Evolutionary conservation across 331 rosid genomes (phyloP).

Genomic region (Telfairia occidentalis): DNA sequence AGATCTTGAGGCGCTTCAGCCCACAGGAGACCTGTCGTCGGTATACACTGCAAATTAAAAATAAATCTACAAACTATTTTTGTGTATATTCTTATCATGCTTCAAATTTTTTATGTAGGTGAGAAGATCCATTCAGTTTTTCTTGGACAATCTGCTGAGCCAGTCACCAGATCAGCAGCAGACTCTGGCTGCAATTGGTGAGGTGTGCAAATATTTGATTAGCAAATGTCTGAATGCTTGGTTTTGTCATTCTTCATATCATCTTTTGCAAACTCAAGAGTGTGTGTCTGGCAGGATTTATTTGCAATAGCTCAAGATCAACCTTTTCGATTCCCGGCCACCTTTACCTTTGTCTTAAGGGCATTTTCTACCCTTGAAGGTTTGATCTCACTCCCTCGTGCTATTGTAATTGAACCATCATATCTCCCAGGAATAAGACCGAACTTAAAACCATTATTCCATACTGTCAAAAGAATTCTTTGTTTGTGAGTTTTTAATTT

Average conservation of each 20-base stretch:
- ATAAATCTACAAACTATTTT: background rate
- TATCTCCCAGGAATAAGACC: background rate
- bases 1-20: slow-evolving; percentile 90
- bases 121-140: slow-evolving; percentile 79
- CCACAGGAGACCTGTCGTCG: slow-evolving; percentile 78
- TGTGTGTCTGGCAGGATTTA: slow-evolving; percentile 53
- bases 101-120: slow-evolving; percentile 31
- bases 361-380: slow-evolving; percentile 97
- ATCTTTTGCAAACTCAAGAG: slow-evolving; percentile 12
- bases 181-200: slow-evolving; percentile 81
- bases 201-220: slow-evolving; percentile 34
- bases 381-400: slow-evolving; percentile 16
- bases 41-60: slow-evolving; percentile 19
- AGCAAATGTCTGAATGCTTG: background rate
- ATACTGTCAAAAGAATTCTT: background rate
- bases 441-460: background rate
- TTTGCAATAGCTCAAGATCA: slow-evolving; percentile 91
- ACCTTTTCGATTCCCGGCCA: slow-evolving; percentile 90
- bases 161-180: slow-evolving; percentile 72
- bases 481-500: background rate
- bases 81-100: background rate
- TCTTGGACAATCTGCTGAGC: slow-evolving; percentile 66
- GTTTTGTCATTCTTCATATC: background rate
- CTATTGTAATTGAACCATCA: background rate
- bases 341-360: slow-evolving; percentile 79